Percentiles rank a stretch among this genome's conserved stretches.
phyloP scores from a whole-genome alignment of 495 filamentous ascomycete genomes.

The Daldinia caldariorum region DNA sequence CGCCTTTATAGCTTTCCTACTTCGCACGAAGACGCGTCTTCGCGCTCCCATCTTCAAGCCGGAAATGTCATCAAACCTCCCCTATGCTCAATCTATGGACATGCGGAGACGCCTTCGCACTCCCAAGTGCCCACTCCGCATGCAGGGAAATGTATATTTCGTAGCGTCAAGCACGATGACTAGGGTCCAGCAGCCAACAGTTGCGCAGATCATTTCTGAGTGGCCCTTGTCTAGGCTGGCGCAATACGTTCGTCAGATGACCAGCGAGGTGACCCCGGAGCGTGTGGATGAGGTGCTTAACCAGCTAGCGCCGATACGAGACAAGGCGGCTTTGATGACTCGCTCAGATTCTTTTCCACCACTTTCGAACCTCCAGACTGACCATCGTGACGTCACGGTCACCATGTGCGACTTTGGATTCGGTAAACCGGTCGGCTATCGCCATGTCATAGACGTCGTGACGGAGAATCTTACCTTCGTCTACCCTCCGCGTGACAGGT shows the following conservation, averaged over 20 bases:
- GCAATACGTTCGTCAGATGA: slow-evolving; percentile 52
- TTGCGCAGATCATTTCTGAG: slow-evolving; percentile 50
- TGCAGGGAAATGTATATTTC: slow-evolving; percentile 53
- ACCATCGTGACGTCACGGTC: slow-evolving; percentile 8
- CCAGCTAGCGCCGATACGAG: slow-evolving; percentile 49
- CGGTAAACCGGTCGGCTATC: slow-evolving; percentile 1
- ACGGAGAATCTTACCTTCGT: neutral
- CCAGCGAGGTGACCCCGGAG: slow-evolving; percentile 51
- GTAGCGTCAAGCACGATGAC: slow-evolving; percentile 36
- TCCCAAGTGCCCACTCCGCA: slow-evolving; percentile 41
- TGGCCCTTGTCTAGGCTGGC: slow-evolving; percentile 52
- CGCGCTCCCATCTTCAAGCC: slow-evolving; percentile 49
- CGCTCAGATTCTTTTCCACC: slow-evolving; percentile 1
- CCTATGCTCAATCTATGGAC: slow-evolving; percentile 52
- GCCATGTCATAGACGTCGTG: slow-evolving; percentile 5
- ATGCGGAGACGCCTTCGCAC: slow-evolving; percentile 54
- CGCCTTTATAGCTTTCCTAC: slow-evolving; percentile 54
- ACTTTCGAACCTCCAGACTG: slow-evolving; percentile 6
- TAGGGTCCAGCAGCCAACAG: slow-evolving; percentile 35
- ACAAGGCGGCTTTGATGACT: slow-evolving; percentile 42
- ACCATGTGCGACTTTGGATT: slow-evolving; percentile 6
- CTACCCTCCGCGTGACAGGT: slow-evolving; percentile 6
- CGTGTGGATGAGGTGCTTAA: slow-evolving; percentile 46
- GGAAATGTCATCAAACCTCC: slow-evolving; percentile 21
- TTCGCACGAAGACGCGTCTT: slow-evolving; percentile 48